Evolutionary conservation across 805 yeast genomes (phyloP), one percentile per base, ranked within the genome.

Genomic region (Wickerhamomyces bovis): DNA sequence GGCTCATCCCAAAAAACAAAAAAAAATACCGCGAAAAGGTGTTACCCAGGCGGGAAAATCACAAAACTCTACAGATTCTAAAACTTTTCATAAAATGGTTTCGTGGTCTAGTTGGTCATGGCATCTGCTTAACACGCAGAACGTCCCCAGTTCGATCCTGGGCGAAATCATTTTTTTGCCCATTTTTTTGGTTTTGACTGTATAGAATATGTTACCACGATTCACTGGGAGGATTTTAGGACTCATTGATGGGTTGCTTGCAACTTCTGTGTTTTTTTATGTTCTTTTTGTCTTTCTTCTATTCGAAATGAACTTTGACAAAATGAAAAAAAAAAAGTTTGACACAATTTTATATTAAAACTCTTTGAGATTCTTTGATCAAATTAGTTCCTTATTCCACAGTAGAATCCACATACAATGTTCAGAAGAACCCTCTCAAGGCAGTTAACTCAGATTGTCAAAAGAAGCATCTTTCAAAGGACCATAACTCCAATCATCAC

Each of bases 101-200:
- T 81, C 83, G 89, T 89, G 97, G 97, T 89, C 96, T 89, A 89
- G 96, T 89, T 73, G 97, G 97, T 89, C 81, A 90, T 90, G 97
- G 96, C 97, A 86, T 87, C 94, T 89, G 97, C 97, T 88, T 90
- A 89, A 90, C 97, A 90, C 97, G 97, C 96, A 89, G 94, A 87
- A 87, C 89, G 97, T 92, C 97, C 97, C 97, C 97, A 89, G 97
- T 92, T 92, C 97, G 97, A 92, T 89, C 97, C 97, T 89, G 97
- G 97, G 97, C 89, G 85, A 83, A 88, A 85, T 89, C 97, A 89
- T 52, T 51, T 33, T 49, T 49, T 50, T 47, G 49, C 39, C 23
- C 25, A 16, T 36, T 41, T 38, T 38, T 38, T 15, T 6, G n/a
- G n/a, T n/a, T n/a, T n/a, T n/a, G n/a, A n/a, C n/a, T n/a, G n/a